Percentiles rank a stretch among this genome's conserved stretches.
Conservation (phyloP, 129 eudicot genomes). For the Lactuca sativa region DNA sequence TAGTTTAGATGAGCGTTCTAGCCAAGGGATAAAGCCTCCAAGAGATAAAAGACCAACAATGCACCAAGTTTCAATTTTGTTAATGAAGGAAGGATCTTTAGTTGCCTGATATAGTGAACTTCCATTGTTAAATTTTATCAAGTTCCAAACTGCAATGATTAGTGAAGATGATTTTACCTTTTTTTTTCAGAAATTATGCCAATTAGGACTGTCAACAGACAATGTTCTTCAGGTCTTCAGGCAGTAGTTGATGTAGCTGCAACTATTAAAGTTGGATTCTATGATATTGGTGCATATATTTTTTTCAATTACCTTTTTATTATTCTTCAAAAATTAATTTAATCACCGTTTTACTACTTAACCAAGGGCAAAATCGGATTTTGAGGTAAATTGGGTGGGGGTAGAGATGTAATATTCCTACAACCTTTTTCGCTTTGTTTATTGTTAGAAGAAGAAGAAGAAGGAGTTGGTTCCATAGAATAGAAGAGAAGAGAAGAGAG, state of each 20-base stretch:
- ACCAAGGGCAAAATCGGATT: conserved; percentile 1
- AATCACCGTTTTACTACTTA: neutral
- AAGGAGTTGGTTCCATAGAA: neutral
- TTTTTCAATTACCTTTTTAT: neutral
- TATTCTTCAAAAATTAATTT: conserved; percentile 3
- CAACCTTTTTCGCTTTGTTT: neutral
- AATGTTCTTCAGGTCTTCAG: conserved; percentile 86
- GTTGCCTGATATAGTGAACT: too few relatives aligned
- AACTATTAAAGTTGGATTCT: conserved; percentile 78
- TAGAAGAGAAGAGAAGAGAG: too few relatives aligned
- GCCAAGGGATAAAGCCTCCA: conserved; percentile 45
- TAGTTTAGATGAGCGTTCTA: conserved; percentile 50
- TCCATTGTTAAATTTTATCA: too few relatives aligned
- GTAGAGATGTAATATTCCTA: neutral
- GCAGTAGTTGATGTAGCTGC: conserved; percentile 95
- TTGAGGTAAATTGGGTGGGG: conserved; percentile 18
- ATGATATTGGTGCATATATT: conserved; percentile 84
- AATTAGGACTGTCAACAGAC: conserved; percentile 78
- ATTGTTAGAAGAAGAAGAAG: conserved; percentile 13
- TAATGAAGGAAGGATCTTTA: too few relatives aligned
- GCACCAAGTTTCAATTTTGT: too few relatives aligned
- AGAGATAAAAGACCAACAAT: too few relatives aligned
- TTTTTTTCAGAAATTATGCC: conserved; percentile 60
- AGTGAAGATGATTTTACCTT: too few relatives aligned
- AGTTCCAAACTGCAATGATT: too few relatives aligned